These are phyloP conservation scores for Tinospora cordifolia DNA, from an alignment of 164 flowering plant species.

Conservation along the genomic window DNA sequence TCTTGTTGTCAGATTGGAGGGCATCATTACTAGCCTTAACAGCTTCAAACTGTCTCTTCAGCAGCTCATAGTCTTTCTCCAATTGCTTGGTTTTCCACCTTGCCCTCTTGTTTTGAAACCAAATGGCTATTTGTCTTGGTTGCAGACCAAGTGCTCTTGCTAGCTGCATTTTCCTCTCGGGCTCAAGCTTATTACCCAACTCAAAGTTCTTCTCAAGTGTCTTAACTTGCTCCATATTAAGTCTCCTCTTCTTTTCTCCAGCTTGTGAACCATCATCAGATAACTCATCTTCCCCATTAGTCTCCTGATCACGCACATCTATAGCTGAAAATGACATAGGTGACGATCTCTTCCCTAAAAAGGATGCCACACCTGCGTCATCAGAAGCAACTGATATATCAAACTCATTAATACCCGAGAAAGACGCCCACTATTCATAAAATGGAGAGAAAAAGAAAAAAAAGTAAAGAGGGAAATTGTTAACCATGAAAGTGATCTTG, in stretches of 20 bases:
- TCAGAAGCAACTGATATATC: neutral
- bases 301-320: slow-evolving; percentile 31
- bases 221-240: slow-evolving; percentile 74
- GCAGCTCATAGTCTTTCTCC: slow-evolving; percentile 77
- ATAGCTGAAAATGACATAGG: slow-evolving; percentile 54
- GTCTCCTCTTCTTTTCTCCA: slow-evolving; percentile 76
- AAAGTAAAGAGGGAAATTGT: slow-evolving; percentile 8
- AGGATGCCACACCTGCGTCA: slow-evolving; percentile 42
- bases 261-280: slow-evolving; percentile 52
- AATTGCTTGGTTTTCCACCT: slow-evolving; percentile 92
- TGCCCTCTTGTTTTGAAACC: slow-evolving; percentile 88
- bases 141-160: slow-evolving; percentile 75
- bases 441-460: slow-evolving; percentile 9
- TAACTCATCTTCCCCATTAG: slow-evolving; percentile 37
- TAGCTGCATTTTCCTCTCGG: slow-evolving; percentile 82
- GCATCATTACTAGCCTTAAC: slow-evolving; percentile 65
- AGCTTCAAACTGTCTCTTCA: slow-evolving; percentile 63
- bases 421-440: too few species aligned
- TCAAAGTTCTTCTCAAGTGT: slow-evolving; percentile 82
- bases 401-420: neutral
- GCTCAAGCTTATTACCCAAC: slow-evolving; percentile 82
- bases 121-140: slow-evolving; percentile 80
- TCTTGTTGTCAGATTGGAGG: slow-evolving; percentile 65
- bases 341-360: slow-evolving; percentile 59
- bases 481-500: slow-evolving; percentile 70